These are phyloP conservation scores for Suillus lakei DNA, from an alignment of 768 basidiomycete genomes.

Conservation along the genomic window DNA sequence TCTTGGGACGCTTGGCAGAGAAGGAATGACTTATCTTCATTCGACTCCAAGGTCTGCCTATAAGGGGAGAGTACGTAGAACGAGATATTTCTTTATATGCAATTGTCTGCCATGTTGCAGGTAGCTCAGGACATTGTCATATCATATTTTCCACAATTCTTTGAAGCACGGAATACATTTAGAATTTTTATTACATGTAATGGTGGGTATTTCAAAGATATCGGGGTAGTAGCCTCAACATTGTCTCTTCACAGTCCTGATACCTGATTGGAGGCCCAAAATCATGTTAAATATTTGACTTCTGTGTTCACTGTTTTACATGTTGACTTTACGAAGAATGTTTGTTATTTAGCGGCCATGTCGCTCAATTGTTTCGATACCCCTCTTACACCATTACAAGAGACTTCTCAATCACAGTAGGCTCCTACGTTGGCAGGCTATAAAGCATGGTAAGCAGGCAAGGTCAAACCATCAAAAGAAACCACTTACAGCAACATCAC, in stretches of 20 bases:
- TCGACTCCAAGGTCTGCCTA: no score
- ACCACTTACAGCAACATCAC: conserved; percentile 82
- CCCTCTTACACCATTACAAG: not conserved
- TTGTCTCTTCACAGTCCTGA: not conserved
- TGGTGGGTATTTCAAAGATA: not conserved
- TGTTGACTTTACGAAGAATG: not conserved
- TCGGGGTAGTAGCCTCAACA: not conserved
- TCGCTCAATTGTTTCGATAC: not conserved
- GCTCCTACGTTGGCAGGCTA: conserved; percentile 85
- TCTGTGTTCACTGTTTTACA: not conserved
- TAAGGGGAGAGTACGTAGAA: no score
- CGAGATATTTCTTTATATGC: no score
- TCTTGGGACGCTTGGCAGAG: no score
- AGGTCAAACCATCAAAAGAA: conserved; percentile 1
- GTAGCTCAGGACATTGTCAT: no score
- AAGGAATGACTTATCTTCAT: no score
- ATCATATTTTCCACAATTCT: no score
- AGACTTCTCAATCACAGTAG: conserved; percentile 69
- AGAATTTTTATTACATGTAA: no score
- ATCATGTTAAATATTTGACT: not conserved
- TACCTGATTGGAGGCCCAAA: not conserved
- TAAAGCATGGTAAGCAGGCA: conserved; percentile 1
- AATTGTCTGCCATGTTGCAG: no score
- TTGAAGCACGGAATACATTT: no score
- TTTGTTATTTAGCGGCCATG: not conserved